Percentiles rank a stretch among this genome's conserved stretches.
These are phyloP conservation scores for Leishmania braziliensis DNA, from an alignment of 208 protist genomes.

Conservation along the genomic window DNA sequence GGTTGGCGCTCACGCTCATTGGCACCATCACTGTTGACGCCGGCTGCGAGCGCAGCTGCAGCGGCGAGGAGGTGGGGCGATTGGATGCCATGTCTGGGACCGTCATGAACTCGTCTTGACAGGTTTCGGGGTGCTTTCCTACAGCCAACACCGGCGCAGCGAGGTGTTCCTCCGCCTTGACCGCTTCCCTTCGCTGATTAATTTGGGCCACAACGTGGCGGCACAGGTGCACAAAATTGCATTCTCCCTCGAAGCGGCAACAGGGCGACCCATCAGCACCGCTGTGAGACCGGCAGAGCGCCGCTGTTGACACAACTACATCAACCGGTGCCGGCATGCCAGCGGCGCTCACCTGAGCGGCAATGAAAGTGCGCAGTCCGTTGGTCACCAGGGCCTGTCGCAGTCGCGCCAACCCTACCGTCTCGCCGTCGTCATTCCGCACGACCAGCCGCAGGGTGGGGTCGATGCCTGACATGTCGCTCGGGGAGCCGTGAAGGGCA, in stretches of 20 bases:
- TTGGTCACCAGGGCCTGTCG: slow-evolving; percentile 49
- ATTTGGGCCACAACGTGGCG: slow-evolving; percentile 34
- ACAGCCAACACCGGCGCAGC: slow-evolving; percentile 10
- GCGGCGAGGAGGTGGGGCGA: slow-evolving; percentile 5
- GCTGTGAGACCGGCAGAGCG: slow-evolving; percentile 75
- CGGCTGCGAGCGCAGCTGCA: slow-evolving; percentile 11
- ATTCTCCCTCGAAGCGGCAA: slow-evolving; percentile 82
- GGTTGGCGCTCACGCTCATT: slow-evolving; percentile 43
- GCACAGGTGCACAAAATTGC: slow-evolving; percentile 87
- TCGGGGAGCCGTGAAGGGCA: slow-evolving; percentile 48
- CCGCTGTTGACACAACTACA: slow-evolving; percentile 54
- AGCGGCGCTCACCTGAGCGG: slow-evolving; percentile 26
- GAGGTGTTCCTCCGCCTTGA: slow-evolving; percentile 11
- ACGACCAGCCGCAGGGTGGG: slow-evolving; percentile 18
- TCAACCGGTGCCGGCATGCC: slow-evolving; percentile 23
- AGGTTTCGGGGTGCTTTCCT: slow-evolving; percentile 1
- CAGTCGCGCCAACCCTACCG: slow-evolving; percentile 31
- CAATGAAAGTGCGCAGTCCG: slow-evolving; percentile 53
- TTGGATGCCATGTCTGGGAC: slow-evolving; percentile 5
- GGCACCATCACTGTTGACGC: slow-evolving; percentile 36
- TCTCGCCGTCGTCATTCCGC: slow-evolving; percentile 38
- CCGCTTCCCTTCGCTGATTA: slow-evolving; percentile 11
- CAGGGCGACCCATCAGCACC: slow-evolving; percentile 47
- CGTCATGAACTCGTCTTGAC: slow-evolving; percentile 19
- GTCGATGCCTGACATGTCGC: slow-evolving; percentile 33